phyloP scores from a whole-genome alignment of 2,329 filamentous ascomycete genomes.

The Sarocladium oryzae region DNA sequence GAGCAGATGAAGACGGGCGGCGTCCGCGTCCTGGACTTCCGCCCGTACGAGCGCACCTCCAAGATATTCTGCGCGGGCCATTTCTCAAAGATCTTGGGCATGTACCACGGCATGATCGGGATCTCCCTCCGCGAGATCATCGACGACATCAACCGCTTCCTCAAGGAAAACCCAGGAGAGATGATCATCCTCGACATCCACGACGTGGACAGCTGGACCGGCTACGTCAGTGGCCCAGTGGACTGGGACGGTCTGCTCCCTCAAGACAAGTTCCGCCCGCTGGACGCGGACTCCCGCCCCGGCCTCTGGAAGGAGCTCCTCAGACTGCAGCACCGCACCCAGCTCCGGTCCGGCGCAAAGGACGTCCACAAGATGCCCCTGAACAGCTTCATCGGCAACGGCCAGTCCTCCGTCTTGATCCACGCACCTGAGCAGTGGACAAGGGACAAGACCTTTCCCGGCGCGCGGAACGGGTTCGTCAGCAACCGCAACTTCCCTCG shows the following conservation, averaged over 20 bases:
- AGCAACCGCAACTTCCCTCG: constrained; percentile 19
- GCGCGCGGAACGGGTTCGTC: constrained; percentile 22
- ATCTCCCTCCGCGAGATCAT: constrained; percentile 22
- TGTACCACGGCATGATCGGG: constrained; percentile 20
- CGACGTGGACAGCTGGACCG: constrained; percentile 10
- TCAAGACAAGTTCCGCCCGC: background rate
- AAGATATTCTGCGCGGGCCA: constrained; percentile 17
- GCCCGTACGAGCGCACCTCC: constrained; percentile 12
- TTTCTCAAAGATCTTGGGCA: constrained; percentile 11
- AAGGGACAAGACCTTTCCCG: constrained; percentile 17
- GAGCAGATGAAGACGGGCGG: constrained; percentile 22
- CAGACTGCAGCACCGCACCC: constrained; percentile 16
- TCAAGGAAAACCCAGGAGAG: constrained; percentile 22
- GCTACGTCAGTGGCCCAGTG: background rate
- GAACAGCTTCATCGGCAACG: constrained; percentile 19
- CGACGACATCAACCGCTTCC: constrained; percentile 22
- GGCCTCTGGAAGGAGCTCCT: constrained; percentile 18
- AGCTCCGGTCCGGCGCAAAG: constrained; percentile 14
- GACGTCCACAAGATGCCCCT: constrained; percentile 22
- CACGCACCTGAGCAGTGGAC: constrained; percentile 20
- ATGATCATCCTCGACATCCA: constrained; percentile 27
- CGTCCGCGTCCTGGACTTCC: constrained; percentile 24
- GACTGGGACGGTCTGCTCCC: too few species aligned
- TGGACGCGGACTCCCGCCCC: constrained; percentile 10
- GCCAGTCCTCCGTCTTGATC: constrained; percentile 21